Evolutionary conservation across 495 filamentous ascomycete species (phyloP).

Genomic region (Penicillium waksmanii): DNA sequence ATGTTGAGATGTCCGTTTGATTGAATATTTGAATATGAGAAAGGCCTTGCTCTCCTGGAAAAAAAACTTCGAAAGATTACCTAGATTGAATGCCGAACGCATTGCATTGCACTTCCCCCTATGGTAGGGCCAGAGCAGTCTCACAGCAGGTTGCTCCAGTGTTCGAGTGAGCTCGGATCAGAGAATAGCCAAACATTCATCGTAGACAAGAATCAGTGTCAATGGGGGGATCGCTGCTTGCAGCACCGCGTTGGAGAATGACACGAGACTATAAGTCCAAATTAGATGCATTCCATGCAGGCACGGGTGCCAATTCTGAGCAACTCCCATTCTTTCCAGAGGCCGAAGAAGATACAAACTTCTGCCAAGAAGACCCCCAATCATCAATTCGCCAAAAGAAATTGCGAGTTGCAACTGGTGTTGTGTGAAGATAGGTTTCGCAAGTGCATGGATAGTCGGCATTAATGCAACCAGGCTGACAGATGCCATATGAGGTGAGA

Average conservation of each 20-base stretch:
- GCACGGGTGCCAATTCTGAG: constrained; percentile 5
- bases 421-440: neutral
- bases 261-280: constrained; percentile 3
- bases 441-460: constrained; percentile 12
- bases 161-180: neutral
- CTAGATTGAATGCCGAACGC: no score
- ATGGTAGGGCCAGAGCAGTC: no score
- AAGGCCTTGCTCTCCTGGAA: no score
- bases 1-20: no score
- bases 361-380: constrained; percentile 1
- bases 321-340: constrained; percentile 6
- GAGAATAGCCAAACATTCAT: neutral
- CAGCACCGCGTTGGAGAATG: constrained; percentile 6
- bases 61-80: no score
- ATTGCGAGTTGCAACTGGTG: constrained; percentile 5
- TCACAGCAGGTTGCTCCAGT: no score
- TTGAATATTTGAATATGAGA: no score
- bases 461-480: constrained; percentile 7
- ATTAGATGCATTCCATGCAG: constrained; percentile 8
- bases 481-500: constrained; percentile 5
- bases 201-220: neutral
- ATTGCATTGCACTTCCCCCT: no score
- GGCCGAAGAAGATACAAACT: constrained; percentile 12
- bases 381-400: constrained; percentile 10
- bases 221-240: neutral